These are phyloP conservation scores for Cerrena zonata DNA, from an alignment of 1,284 basidiomycete genomes.

Conservation along the genomic window DNA sequence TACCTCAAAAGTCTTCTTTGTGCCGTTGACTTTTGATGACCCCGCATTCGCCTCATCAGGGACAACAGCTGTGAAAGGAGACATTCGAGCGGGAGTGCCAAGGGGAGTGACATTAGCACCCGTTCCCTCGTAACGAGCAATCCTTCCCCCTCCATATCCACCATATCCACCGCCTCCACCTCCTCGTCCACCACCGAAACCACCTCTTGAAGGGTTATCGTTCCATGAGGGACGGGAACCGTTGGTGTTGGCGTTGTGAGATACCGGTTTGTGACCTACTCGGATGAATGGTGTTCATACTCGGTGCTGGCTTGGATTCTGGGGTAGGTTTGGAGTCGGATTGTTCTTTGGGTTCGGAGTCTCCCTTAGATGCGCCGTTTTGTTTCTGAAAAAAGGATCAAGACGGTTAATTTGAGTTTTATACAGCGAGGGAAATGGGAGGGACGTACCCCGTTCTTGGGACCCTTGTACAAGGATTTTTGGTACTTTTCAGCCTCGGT, in stretches of 20 bases:
- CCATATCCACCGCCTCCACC: slow-evolving; percentile 1
- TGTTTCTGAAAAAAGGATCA: slow-evolving; percentile 14
- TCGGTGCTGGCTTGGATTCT: slow-evolving; percentile 4
- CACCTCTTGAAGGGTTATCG: too few species aligned
- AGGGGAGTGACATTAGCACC: slow-evolving; percentile 67
- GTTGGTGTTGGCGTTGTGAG: slow-evolving; percentile 8
- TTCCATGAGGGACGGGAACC: background rate
- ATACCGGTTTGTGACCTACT: slow-evolving; percentile 8
- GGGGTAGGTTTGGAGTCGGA: background rate
- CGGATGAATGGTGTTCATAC: slow-evolving; percentile 25
- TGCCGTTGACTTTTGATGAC: slow-evolving; percentile 9
- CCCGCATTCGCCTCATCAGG: slow-evolving; percentile 6
- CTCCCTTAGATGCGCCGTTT: slow-evolving; percentile 15
- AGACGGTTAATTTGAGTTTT: background rate
- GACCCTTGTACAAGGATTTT: slow-evolving; percentile 77
- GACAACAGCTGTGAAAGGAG: slow-evolving; percentile 23
- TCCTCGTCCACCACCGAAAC: background rate
- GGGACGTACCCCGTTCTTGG: slow-evolving; percentile 38
- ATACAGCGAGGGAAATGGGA: background rate
- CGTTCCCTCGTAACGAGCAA: slow-evolving; percentile 34
- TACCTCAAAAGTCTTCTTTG: slow-evolving; percentile 9
- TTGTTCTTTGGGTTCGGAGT: slow-evolving; percentile 1
- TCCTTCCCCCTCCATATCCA: slow-evolving; percentile 11
- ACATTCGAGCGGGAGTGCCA: slow-evolving; percentile 55
- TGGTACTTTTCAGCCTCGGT: slow-evolving; percentile 90